Percentiles rank a stretch among this genome's conserved stretches.
Conservation (phyloP, 768 basidiomycete species). For the Suillus occidentalis region DNA sequence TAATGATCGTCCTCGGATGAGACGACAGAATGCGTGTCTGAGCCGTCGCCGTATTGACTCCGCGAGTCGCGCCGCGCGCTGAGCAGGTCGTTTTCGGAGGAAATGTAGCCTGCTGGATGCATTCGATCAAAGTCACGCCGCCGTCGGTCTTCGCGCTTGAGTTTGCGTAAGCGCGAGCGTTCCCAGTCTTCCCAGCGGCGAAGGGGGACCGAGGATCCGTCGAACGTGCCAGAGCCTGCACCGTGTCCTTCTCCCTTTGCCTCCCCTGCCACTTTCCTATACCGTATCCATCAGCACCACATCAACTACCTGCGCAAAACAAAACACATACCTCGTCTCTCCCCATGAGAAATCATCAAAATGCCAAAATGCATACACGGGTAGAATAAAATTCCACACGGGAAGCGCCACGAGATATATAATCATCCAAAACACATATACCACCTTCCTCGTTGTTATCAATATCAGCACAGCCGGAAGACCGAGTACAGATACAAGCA, state of each 20-base stretch:
- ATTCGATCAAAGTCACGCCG: slow-evolving; percentile 78
- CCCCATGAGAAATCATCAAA: slow-evolving; percentile 99
- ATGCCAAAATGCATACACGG: slow-evolving; percentile 98
- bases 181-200: slow-evolving; percentile 99
- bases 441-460: slow-evolving; percentile 90
- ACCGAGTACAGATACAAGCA: slow-evolving; percentile 89
- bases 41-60: slow-evolving; percentile 66
- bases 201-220: slow-evolving; percentile 73
- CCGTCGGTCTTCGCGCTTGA: slow-evolving; percentile 83
- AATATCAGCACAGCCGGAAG: slow-evolving; percentile 90
- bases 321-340: slow-evolving; percentile 77
- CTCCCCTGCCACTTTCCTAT: slow-evolving; percentile 95
- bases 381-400: slow-evolving; percentile 93
- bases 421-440: slow-evolving; percentile 98
- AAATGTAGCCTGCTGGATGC: slow-evolving; percentile 66
- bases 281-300: slow-evolving; percentile 14
- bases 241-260: slow-evolving; percentile 77
- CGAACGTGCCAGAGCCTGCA: slow-evolving; percentile 51
- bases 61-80: slow-evolving; percentile 53
- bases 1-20: slow-evolving; percentile 96
- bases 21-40: slow-evolving; percentile 76
- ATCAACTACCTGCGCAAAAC: neutral
- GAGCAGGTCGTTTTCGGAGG: slow-evolving; percentile 64
- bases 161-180: slow-evolving; percentile 86
- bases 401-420: slow-evolving; percentile 91